Base-by-base conservation (phyloP, 495 filamentous ascomycete species). In the Xylaria bambusicola region DNA sequence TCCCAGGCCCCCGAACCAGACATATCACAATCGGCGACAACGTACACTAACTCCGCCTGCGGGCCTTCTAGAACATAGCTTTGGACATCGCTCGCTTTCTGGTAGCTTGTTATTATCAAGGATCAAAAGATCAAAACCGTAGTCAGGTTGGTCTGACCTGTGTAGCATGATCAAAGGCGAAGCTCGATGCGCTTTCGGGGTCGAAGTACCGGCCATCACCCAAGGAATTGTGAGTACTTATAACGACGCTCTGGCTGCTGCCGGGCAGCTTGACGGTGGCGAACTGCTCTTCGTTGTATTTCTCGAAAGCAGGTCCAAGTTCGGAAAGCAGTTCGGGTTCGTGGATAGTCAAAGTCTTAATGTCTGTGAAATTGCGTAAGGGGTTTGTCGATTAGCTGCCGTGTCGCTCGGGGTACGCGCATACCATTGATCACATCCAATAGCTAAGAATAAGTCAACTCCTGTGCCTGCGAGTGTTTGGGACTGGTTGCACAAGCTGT, bases 261-360 rank as follows among this genome's bases (percentile, higher is more conserved):
- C 91, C 91, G 5, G 94, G 94, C 13, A 98, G 84, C 78, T 96
- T 97, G 52, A 89, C 86, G 8, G 90, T 90, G 27, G 85, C 74
- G 71, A 97, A 88, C 73, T 99, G 95, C 73, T 91, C 88, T 72
- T 97, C 93, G 68, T 96, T 98, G 83, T 99, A 97, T 73, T 88
- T 89, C 75, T 93, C 82, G 75, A 97, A 94, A 0, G 94, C 92
- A 2, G 92, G 90, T 4, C 75, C 80, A 10, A 97, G 86, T 38
- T 88, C 85, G 52, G 82, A 71, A 26, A 93, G 73, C 40, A 93
- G 74, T 47, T 81, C 78, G 9, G 86, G 84, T 24, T 84, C 86
- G 64, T 92, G 86, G 70, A 81, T 76, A 17, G 89, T 92, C 38
- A 99, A 80, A 48, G 84, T 74, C 72, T 97, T 96, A 78, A 99